These are phyloP conservation scores for Acaromyces ingoldii DNA, from an alignment of 1,284 basidiomycete genomes.

Conservation along the genomic window DNA sequence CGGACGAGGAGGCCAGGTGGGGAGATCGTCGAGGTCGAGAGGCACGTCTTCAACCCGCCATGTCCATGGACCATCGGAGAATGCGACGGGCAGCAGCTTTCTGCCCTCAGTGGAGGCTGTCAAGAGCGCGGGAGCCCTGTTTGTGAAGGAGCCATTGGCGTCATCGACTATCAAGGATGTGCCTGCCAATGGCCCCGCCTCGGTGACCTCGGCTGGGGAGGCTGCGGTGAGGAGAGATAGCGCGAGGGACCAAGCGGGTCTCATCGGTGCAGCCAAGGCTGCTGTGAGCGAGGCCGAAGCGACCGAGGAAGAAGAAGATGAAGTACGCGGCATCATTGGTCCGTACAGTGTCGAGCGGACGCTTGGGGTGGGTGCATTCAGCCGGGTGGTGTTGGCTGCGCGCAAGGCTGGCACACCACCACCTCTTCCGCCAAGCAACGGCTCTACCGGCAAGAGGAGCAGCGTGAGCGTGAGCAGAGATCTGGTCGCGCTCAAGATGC, in stretches of 20 bases:
- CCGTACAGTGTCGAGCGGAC: constrained; percentile 32
- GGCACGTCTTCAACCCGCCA: constrained; percentile 10
- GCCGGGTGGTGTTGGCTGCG: constrained; percentile 37
- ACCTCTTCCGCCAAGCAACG: background rate
- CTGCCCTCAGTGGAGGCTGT: constrained; percentile 8
- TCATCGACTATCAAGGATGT: too few relatives aligned
- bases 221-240: too few relatives aligned
- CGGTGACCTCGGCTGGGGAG: too few relatives aligned
- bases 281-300: background rate
- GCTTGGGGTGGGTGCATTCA: constrained; percentile 49
- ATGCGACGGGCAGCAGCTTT: constrained; percentile 19
- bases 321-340: constrained; percentile 27
- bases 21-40: background rate
- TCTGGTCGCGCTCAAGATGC: constrained; percentile 79
- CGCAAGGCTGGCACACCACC: background rate
- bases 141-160: background rate
- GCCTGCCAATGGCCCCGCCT: too few relatives aligned
- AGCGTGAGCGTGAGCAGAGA: constrained; percentile 37
- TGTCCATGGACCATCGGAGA: constrained; percentile 28
- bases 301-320: constrained; percentile 37
- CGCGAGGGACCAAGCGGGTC: too few relatives aligned
- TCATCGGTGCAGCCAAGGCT: too few relatives aligned
- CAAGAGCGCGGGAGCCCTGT: background rate
- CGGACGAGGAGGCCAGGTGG: background rate
- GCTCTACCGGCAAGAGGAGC: background rate